Base-by-base conservation (phyloP, 257 asterid genomes). In the Ilex asprella region DNA sequence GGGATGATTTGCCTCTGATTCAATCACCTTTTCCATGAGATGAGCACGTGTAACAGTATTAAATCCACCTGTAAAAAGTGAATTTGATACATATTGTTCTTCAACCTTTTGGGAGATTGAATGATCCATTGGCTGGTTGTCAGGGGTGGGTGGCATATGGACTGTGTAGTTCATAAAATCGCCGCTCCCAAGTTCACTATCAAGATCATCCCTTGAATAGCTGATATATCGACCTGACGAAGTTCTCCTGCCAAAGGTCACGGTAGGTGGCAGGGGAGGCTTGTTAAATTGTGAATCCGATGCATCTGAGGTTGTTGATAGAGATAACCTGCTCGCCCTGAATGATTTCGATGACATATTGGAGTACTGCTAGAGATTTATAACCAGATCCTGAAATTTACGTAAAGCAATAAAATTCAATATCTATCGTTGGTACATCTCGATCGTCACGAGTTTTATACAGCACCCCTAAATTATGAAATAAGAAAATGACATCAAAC, bases 11-110 rank as follows among this genome's bases (percentile, higher is more conserved):
- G 88, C 70, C 65, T 84, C 95, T 0, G 96, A 86, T 27, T 91
- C 98, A 8, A 84, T 91, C 75, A 91, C 98, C 81, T 91, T 91
- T 66, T 91, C 96, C 98, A 91, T 91, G 70, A 88, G 65, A 71
- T 91, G 98, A 53, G 98, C 96, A 15, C 95, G 88, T 6, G 98
- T 91, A 3, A 80, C 87, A 31, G 87, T 82, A 67, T 91, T 86
- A 56, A 67, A 88, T 3, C 98, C 98, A 31, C 98, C 98, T 0
- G 92, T 91, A 55, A 91, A 91, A 71, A 91, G 56, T 32, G 97
- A 91, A 70, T 76, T 91, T 0, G 97, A 85, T 10, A 87, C 97
- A 50, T 87, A 91, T 64, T 84, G 96, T 67, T 91, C 97, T 76
- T 91, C 97, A 4, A 87, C 97, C 78, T 90, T 68, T 70, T 82